phyloP scores from a whole-genome alignment of 2,329 filamentous ascomycete genomes.

The Parastagonospora avenae region DNA sequence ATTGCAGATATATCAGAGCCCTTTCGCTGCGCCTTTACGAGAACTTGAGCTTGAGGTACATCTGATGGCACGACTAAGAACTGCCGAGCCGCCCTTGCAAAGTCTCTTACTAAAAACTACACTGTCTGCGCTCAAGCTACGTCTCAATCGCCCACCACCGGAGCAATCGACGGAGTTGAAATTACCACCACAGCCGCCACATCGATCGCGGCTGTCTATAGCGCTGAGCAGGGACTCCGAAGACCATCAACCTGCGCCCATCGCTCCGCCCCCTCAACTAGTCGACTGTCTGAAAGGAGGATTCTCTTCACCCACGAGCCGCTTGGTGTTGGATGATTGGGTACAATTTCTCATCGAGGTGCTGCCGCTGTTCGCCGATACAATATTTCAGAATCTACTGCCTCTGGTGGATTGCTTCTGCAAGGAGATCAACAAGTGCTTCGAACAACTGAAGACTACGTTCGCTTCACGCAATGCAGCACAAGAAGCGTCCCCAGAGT shows the following conservation, averaged over 20 bases:
- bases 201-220: constrained; percentile 39
- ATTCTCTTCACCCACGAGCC: constrained; percentile 74
- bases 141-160: constrained; percentile 35
- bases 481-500: constrained; percentile 61
- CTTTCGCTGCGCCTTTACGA: constrained; percentile 63
- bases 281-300: constrained; percentile 84
- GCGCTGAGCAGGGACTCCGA: constrained; percentile 35
- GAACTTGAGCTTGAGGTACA: constrained; percentile 71
- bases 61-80: constrained; percentile 70
- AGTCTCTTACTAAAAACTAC: constrained; percentile 79
- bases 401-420: constrained; percentile 91
- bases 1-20: constrained; percentile 69
- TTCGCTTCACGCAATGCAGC: constrained; percentile 55
- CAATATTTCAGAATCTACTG: constrained; percentile 88
- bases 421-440: constrained; percentile 73
- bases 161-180: constrained; percentile 30
- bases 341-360: constrained; percentile 82
- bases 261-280: constrained; percentile 69
- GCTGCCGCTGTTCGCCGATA: constrained; percentile 79
- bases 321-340: constrained; percentile 88
- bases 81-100: constrained; percentile 69
- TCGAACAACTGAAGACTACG: constrained; percentile 69
- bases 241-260: constrained; percentile 39
- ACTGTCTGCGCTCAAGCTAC: constrained; percentile 72
- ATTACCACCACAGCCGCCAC: constrained; percentile 18